Percentiles rank a stretch among this genome's conserved stretches.
Conservation (phyloP, 345 rosid genomes). For the thale cress (Arabidopsis thaliana) region DNA sequence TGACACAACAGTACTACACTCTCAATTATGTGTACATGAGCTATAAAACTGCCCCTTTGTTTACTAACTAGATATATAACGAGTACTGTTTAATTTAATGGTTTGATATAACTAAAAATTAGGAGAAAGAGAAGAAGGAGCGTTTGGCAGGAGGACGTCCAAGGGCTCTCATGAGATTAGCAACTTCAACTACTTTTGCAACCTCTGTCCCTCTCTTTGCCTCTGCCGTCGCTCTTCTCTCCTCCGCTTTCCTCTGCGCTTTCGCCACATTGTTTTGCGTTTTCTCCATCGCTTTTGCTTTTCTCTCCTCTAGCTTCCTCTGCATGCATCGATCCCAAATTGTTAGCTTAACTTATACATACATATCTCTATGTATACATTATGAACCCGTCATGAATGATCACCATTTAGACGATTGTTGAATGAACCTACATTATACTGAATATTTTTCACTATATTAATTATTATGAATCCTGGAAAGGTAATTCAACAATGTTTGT, state of each 20-base stretch:
- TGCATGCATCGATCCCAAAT: constrained; percentile 25
- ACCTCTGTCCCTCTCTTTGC: constrained; percentile 82
- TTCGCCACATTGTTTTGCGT: constrained; percentile 81
- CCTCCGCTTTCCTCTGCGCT: constrained; percentile 85
- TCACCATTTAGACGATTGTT: background rate
- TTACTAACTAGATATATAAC: background rate
- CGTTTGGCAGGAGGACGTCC: constrained; percentile 84
- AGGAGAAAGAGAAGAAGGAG: constrained; percentile 63
- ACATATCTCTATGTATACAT: background rate
- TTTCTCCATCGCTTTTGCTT: constrained; percentile 80
- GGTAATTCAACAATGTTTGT: background rate
- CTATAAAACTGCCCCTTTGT: background rate
- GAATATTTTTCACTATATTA: background rate
- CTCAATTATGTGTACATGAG: background rate
- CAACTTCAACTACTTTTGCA: constrained; percentile 69
- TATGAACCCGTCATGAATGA: background rate
- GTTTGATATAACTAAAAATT: background rate
- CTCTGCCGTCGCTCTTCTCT: constrained; percentile 89
- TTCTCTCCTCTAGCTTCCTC: constrained; percentile 95
- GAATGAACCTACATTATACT: background rate
- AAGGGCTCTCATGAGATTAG: constrained; percentile 88
- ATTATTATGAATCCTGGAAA: background rate
- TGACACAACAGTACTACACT: constrained; percentile 7
- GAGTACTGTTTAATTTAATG: background rate
- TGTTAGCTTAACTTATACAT: background rate